phyloP scores from a whole-genome alignment of 192 early-diverging fungal genomes.

The Linnemannia schmuckeri region DNA sequence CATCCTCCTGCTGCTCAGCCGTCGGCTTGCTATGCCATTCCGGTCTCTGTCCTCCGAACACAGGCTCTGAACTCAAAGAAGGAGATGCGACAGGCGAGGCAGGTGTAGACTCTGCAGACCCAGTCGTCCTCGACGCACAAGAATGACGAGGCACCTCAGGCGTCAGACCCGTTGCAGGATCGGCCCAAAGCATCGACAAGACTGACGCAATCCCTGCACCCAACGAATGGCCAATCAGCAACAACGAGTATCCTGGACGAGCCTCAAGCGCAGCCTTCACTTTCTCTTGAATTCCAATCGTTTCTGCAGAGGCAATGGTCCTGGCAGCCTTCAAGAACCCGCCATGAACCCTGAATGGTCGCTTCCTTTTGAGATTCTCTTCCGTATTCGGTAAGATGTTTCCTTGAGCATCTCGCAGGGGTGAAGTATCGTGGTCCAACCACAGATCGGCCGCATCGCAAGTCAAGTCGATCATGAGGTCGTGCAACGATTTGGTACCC shows the following conservation, averaged over 20 bases:
- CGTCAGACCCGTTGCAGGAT: conserved; percentile 58
- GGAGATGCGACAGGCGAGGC: background rate
- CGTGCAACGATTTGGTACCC: conserved; percentile 65
- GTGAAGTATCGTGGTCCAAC: conserved; percentile 57
- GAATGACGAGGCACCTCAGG: conserved; percentile 38
- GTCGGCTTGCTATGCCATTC: background rate
- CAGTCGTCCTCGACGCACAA: background rate
- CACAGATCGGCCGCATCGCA: conserved; percentile 62
- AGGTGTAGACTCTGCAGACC: background rate
- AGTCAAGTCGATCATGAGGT: conserved; percentile 63
- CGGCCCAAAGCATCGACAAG: conserved; percentile 58
- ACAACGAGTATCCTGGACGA: conserved; percentile 58
- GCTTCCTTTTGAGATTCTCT: conserved; percentile 3
- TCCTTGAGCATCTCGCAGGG: conserved; percentile 23
- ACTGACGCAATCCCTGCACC: conserved; percentile 66
- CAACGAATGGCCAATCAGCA: conserved; percentile 64
- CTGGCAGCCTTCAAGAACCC: conserved; percentile 61
- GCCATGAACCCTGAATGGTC: conserved; percentile 59
- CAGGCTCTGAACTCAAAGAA: background rate
- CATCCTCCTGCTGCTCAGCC: conserved; percentile 10
- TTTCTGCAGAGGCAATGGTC: conserved; percentile 54
- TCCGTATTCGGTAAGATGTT: conserved; percentile 6
- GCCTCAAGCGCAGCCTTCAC: conserved; percentile 58
- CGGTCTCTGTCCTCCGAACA: background rate
- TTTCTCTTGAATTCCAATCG: conserved; percentile 57